A percentile compares a stretch with the other conserved stretches of the same genome.
These are phyloP conservation scores for Sporothrix humicola DNA, from an alignment of 2,329 filamentous ascomycete species.

Conservation along the genomic window DNA sequence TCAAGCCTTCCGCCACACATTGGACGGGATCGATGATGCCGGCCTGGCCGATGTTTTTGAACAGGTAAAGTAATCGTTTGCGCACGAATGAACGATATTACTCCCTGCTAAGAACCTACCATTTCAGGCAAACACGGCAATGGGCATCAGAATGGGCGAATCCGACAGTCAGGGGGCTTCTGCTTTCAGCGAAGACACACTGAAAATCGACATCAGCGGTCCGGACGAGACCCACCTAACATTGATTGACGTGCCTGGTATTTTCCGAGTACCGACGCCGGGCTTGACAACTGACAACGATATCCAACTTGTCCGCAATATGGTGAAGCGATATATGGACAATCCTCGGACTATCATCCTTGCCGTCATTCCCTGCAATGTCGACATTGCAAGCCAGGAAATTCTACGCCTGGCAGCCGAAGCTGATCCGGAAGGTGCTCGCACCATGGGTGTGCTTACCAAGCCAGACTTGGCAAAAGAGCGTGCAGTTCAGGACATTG, in stretches of 20 bases:
- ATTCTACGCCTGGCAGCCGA: conserved; percentile 48
- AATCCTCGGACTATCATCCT: conserved; percentile 57
- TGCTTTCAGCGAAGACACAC: conserved; percentile 54
- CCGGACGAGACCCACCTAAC: conserved; percentile 56
- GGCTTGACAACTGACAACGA: conserved; percentile 54
- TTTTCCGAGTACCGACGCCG: conserved; percentile 52
- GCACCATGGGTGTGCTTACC: conserved; percentile 59
- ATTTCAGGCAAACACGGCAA: conserved; percentile 49
- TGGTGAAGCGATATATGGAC: conserved; percentile 56
- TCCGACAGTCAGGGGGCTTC: background rate
- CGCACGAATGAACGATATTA: background rate
- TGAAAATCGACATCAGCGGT: conserved; percentile 54
- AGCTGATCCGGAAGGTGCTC: conserved; percentile 48
- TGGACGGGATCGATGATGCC: conserved; percentile 40
- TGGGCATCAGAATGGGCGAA: conserved; percentile 50
- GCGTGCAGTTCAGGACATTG: conserved; percentile 45
- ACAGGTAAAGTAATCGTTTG: conserved; percentile 44
- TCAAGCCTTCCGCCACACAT: conserved; percentile 41
- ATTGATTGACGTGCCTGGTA: conserved; percentile 60
- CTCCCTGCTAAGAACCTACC: background rate
- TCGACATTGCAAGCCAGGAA: conserved; percentile 49
- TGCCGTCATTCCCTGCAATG: conserved; percentile 50
- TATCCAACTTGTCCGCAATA: conserved; percentile 52
- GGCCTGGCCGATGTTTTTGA: conserved; percentile 49
- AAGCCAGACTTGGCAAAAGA: conserved; percentile 64